These are phyloP conservation scores for Trichosporon sp. DNA, from an alignment of 1,284 basidiomycete species.

Conservation along the genomic window DNA sequence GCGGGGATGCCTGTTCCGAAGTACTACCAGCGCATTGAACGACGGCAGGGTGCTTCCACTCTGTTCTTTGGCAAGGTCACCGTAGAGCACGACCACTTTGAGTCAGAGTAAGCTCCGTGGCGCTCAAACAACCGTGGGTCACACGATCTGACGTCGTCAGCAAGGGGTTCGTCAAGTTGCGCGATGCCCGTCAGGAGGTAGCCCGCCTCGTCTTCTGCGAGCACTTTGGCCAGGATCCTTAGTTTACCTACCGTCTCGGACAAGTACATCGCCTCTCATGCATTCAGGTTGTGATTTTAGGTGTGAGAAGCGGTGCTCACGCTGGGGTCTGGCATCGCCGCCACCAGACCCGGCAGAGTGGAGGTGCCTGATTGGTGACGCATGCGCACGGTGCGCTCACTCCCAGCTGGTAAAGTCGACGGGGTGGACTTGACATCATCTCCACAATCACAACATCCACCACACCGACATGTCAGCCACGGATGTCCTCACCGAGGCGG, in stretches of 20 bases:
- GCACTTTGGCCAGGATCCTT: slow-evolving; percentile 34
- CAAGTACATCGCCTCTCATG: neutral
- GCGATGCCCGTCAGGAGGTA: slow-evolving; percentile 32
- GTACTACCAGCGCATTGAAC: slow-evolving; percentile 28
- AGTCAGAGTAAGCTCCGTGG: slow-evolving; percentile 19
- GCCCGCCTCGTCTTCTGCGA: slow-evolving; percentile 34
- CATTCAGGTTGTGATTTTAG: neutral
- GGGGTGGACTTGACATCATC: slow-evolving; percentile 1
- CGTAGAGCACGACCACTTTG: slow-evolving; percentile 31
- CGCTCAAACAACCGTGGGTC: neutral
- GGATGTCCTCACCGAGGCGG: slow-evolving; percentile 1
- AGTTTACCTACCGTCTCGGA: neutral
- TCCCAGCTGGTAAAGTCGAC: neutral
- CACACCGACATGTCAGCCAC: slow-evolving; percentile 3
- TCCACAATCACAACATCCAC: slow-evolving; percentile 15
- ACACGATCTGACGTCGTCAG: neutral
- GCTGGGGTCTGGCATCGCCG: neutral
- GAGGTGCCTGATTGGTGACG: slow-evolving; percentile 14
- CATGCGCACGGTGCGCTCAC: neutral
- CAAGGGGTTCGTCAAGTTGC: slow-evolving; percentile 21
- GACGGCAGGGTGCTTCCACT: slow-evolving; percentile 5
- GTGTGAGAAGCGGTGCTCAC: neutral
- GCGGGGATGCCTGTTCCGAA: slow-evolving; percentile 22
- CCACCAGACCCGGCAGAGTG: neutral
- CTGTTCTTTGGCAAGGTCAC: slow-evolving; percentile 30